Evolutionary conservation across 1,284 basidiomycete genomes (phyloP), one percentile per base, ranked within the genome.

Genomic region (Malassezia furfur): DNA sequence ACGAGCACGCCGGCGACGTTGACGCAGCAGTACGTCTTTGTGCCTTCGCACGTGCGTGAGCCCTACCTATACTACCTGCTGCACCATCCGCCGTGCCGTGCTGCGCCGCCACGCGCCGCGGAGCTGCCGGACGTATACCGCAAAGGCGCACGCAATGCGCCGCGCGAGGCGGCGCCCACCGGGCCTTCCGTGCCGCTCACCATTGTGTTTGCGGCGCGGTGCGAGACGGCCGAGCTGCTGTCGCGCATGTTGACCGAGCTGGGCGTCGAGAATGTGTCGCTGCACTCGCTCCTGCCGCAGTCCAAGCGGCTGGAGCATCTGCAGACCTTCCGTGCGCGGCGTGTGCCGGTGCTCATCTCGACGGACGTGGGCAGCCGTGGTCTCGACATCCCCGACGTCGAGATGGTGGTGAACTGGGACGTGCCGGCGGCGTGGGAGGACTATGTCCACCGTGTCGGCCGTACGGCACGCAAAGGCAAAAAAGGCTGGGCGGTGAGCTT

Each of bases 381-480:
- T 25, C 61, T 75, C 47, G 74, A 75, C 52, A 65, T 75, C 14
- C 73, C 73, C 11, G 83, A 91, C 51, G 85, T 96, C 34, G 90
- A 91, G 2, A 85, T 98, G 41, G 80, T 99, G 30, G 82, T 99
- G 48, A 98, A 99, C 67, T 99, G 91, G 90, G 94, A 99, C 75
- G 76, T 98, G 65, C 86, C 94, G 48, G 21, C 67, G 81, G 77
- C 77, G 0, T 75, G 78, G 25, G 80, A 81, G 60, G 81, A 82
- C 65, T 83, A 83, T 61, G 76, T 82, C 10, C 82, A 83, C 68
- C 75, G 82, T 8, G 82, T 83, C 5, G 82, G 82, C 51, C 79
- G 94, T 67, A 99, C 94, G 12, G 94, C 93, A 31, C 85, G 94
- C 69, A 88, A 86, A n/a, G 91, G 91, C 5, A 82, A 84, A 67